These are phyloP conservation scores for Pseudonitzschia delicatissima DNA, from an alignment of 108 stramenopile species.

Conservation along the genomic window DNA sequence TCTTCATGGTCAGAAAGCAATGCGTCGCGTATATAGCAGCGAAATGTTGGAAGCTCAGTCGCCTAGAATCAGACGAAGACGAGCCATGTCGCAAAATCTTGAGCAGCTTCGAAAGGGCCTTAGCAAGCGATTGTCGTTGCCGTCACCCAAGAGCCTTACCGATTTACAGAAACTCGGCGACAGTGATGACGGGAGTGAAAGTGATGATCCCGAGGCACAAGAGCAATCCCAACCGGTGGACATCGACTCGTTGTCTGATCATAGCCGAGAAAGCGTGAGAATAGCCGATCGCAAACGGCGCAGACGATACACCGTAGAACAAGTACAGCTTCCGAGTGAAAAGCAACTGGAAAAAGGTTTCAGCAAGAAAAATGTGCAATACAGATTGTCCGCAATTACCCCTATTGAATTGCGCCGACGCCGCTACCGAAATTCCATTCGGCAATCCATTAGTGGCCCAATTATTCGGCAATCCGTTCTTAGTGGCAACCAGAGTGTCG, in stretches of 20 bases:
- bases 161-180: neutral
- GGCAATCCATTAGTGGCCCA: neutral
- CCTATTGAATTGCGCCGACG: neutral
- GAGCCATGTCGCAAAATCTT: neutral
- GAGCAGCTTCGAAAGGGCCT: neutral
- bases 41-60: constrained; percentile 6
- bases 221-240: too few species aligned
- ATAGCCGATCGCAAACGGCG: neutral
- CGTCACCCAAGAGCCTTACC: neutral
- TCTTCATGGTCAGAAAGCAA: neutral
- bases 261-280: neutral
- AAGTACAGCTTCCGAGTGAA: too few species aligned
- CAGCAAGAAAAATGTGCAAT: constrained; percentile 6
- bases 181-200: neutral
- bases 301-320: neutral
- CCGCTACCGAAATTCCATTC: neutral
- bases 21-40: neutral
- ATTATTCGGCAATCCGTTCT: too few species aligned
- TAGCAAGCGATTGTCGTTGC: neutral
- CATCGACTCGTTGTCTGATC: too few species aligned
- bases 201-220: neutral
- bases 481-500: too few species aligned
- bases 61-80: neutral
- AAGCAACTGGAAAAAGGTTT: too few species aligned
- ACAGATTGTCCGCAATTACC: constrained; percentile 1